Evolutionary conservation across 2,329 filamentous ascomycete genomes (phyloP), one percentile per base, ranked within the genome.

Genomic region (Podosphaera xanthii): DNA sequence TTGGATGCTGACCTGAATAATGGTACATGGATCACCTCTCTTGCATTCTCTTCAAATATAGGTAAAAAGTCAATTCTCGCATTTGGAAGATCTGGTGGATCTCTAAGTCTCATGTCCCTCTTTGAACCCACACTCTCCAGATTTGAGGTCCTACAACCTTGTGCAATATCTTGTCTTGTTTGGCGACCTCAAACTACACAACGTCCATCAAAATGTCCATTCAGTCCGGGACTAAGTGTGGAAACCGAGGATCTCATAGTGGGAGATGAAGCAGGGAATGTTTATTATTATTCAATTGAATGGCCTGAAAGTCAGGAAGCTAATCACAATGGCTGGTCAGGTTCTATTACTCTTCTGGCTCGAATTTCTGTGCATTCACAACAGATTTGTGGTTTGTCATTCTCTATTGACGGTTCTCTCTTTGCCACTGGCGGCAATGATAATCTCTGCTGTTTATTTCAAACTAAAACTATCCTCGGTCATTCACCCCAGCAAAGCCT

Each of bases 361-460:
- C 82, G 83, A 63, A 83, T 97, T 65, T 77, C 77, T 38, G 80
- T 87, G 6, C 91, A 97, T 69, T 80, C 77, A 1, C 89, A 96
- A 70, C 90, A 97, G 67, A 84, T 98, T 59, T 98, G 92, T 67
- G 91, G 91, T 1, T 74, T 98, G n/a, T 79, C 86, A 2, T 97
- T 90, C 87, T 90, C 88, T 2, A 74, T 75, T 2, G 81, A 87
- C 65, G 88, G 88, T 2, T 76, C 76, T 2, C 76, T 82, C 42
- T 90, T 98, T 69, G 88, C 87, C 12, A 89, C 87, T 3, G 90
- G 92, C 5, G 88, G 87, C 33, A 97, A 98, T 68, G 92, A 98
- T 73, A 96, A 97, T 67, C 71, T 82, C 2, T 94, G 91, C 67
- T 86, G 83, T 64, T 75, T 97, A 1, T 95, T 94, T 69, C 80